Conservation (phyloP, 225 moss, liverwort and hornwort genomes). For the Asterella californica region DNA sequence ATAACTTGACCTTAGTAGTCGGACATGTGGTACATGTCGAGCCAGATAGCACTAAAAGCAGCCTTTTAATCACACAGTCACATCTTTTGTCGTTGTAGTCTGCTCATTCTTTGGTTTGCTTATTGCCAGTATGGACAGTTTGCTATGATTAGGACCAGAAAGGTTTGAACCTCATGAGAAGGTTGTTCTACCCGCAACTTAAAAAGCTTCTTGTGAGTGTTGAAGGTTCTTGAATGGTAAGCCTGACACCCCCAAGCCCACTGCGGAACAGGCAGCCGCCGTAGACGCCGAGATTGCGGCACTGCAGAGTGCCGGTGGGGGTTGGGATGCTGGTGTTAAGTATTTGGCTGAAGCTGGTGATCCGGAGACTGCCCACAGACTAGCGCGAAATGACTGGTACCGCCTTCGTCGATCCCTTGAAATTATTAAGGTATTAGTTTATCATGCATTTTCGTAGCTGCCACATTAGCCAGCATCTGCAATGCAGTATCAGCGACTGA, state of each 20-base stretch:
- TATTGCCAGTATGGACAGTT: too few relatives aligned
- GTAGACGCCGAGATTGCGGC: slow-evolving; percentile 51
- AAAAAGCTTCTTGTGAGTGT: slow-evolving; percentile 14
- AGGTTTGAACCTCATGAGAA: neutral
- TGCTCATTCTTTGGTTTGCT: neutral
- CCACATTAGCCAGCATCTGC: neutral
- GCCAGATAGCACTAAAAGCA: too few relatives aligned
- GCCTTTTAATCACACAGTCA: neutral
- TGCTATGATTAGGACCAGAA: neutral
- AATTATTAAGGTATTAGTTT: slow-evolving; percentile 58
- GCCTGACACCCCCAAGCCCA: slow-evolving; percentile 68
- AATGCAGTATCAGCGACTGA: neutral
- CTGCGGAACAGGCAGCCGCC: slow-evolving; percentile 51
- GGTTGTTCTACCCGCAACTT: neutral
- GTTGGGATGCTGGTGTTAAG: slow-evolving; percentile 66
- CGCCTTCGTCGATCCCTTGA: slow-evolving; percentile 77
- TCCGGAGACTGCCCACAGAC: slow-evolving; percentile 53
- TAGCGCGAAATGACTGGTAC: slow-evolving; percentile 85
- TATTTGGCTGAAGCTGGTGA: slow-evolving; percentile 68
- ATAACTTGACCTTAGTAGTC: neutral
- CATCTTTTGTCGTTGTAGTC: neutral
- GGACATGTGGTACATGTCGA: neutral
- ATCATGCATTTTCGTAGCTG: slow-evolving; percentile 9
- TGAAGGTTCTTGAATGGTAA: slow-evolving; percentile 78
- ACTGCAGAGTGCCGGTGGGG: slow-evolving; percentile 43